Evolutionary conservation across 371 early-diverging fungal genomes (phyloP).

Genomic region (Dentiscutata heterogama): DNA sequence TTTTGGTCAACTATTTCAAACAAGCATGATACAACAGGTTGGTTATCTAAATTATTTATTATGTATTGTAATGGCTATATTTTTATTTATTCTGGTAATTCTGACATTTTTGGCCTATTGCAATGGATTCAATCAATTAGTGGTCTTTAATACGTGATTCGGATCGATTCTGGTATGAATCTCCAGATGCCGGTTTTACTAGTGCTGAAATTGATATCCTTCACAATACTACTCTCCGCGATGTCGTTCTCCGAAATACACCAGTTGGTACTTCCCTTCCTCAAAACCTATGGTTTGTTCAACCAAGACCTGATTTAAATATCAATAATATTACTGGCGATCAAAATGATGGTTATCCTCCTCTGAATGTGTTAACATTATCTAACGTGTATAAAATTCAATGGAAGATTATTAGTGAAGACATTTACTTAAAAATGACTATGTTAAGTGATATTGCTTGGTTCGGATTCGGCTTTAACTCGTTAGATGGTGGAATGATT

Average conservation of each 20-base stretch:
- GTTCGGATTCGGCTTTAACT: constrained; percentile 37
- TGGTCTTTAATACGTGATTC: constrained; percentile 29
- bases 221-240: constrained; percentile 1
- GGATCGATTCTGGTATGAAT: constrained; percentile 32
- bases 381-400: constrained; percentile 12
- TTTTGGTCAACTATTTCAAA: constrained; percentile 27
- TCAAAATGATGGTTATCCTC: not conserved
- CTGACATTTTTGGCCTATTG: not conserved
- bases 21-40: not conserved
- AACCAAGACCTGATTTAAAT: not conserved
- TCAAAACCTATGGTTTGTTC: constrained; percentile 23
- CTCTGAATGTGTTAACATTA: not conserved
- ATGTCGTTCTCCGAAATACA: not conserved
- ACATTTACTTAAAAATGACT: constrained; percentile 1
- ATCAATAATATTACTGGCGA: not conserved
- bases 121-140: not conserved
- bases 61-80: not conserved
- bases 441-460: constrained; percentile 5
- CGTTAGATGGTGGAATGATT: constrained; percentile 24
- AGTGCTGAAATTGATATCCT: not conserved
- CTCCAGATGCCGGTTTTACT: constrained; percentile 1
- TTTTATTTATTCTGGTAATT: not conserved
- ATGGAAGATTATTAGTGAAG: not conserved
- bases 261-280: not conserved
- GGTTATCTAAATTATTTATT: not conserved